phyloP scores from a whole-genome alignment of 2,329 filamentous ascomycete genomes.

The Penicillium sp. region DNA sequence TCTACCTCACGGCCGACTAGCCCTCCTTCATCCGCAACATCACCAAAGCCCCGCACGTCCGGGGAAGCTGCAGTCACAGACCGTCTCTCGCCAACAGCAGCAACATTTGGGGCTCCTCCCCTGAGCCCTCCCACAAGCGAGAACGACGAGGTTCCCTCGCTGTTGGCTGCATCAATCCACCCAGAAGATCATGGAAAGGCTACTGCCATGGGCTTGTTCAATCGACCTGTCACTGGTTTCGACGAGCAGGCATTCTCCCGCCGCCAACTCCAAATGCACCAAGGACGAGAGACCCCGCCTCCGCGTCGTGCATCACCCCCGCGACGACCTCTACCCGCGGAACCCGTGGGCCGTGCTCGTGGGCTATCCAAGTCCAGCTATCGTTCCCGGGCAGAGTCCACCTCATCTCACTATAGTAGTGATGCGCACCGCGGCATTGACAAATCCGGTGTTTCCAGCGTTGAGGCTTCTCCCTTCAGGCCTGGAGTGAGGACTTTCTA shows the following conservation, averaged over 20 bases:
- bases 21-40: constrained; percentile 43
- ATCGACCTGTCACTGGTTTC: constrained; percentile 72
- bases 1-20: constrained; percentile 36
- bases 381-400: constrained; percentile 39
- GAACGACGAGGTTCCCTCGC: constrained; percentile 62
- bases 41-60: constrained; percentile 38
- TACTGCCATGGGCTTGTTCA: constrained; percentile 70
- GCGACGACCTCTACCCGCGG: constrained; percentile 23
- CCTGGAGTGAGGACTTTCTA: constrained; percentile 35
- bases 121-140: constrained; percentile 72
- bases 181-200: constrained; percentile 79
- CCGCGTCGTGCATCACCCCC: constrained; percentile 32
- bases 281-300: constrained; percentile 65
- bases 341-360: constrained; percentile 29
- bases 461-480: constrained; percentile 32
- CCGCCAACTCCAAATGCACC: constrained; percentile 76
- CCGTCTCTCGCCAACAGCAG: constrained; percentile 32
- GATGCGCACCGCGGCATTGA: constrained; percentile 29
- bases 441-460: constrained; percentile 27
- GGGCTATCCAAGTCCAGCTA: constrained; percentile 41
- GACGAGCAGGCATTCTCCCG: constrained; percentile 84
- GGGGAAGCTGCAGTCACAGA: constrained; percentile 36
- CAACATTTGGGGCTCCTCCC: constrained; percentile 50
- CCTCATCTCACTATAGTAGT: constrained; percentile 40
- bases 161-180: constrained; percentile 66